phyloP scores from a whole-genome alignment of 345 rosid genomes.

The Rhizophora mangle region DNA sequence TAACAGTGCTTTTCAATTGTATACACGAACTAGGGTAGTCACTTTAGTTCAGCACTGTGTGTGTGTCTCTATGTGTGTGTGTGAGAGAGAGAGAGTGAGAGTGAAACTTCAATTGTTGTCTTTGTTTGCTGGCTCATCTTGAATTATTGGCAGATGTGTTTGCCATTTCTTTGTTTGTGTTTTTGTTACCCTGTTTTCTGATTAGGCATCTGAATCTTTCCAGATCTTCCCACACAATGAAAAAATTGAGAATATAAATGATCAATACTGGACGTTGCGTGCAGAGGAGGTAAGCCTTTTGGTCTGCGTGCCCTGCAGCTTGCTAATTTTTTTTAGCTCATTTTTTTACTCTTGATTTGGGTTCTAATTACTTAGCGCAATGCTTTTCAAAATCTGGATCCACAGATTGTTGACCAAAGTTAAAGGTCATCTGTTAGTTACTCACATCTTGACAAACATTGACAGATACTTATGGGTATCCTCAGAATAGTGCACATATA shows the following conservation, averaged over 20 bases:
- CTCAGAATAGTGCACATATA: neutral
- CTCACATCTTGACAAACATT: neutral
- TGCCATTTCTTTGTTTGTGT: neutral
- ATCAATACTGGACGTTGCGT: constrained; percentile 92
- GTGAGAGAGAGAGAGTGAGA: no score
- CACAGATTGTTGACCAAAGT: neutral
- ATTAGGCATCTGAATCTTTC: constrained; percentile 15
- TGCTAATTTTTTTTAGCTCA: neutral
- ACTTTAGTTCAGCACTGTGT: no score
- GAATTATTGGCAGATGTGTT: neutral
- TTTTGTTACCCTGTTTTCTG: constrained; percentile 3
- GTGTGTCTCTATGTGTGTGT: no score
- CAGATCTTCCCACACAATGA: constrained; percentile 34
- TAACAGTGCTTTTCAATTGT: no score
- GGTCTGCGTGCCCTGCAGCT: neutral
- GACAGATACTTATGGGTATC: neutral
- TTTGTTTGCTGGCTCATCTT: neutral
- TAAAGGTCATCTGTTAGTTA: neutral
- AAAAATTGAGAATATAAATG: constrained; percentile 67
- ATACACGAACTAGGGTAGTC: no score
- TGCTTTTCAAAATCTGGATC: no score
- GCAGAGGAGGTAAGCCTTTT: constrained; percentile 82
- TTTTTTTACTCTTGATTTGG: neutral
- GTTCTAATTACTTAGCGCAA: neutral
- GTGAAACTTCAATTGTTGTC: neutral